Evolutionary conservation across 805 yeast genomes (phyloP).

Genomic region (Candida takata): DNA sequence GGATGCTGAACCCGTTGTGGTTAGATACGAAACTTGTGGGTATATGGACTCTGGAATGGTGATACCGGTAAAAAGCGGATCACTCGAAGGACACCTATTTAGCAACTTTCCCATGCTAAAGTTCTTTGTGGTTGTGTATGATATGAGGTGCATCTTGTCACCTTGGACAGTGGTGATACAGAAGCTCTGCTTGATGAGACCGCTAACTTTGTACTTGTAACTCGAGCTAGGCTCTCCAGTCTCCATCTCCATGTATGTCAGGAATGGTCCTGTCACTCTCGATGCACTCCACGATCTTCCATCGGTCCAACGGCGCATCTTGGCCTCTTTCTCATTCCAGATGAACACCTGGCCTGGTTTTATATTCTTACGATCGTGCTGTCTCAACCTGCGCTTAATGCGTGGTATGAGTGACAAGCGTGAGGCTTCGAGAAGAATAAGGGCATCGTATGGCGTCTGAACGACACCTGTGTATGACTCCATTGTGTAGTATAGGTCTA

Average conservation of each 20-base stretch:
- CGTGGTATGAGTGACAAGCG: constrained; percentile 48
- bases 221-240: constrained; percentile 3
- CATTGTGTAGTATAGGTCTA: too few relatives aligned
- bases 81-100: constrained; percentile 37
- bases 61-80: constrained; percentile 26
- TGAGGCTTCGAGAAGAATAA: constrained; percentile 59
- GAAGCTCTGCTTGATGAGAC: constrained; percentile 60
- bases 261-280: constrained; percentile 56
- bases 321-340: constrained; percentile 68
- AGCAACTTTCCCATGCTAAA: constrained; percentile 23
- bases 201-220: constrained; percentile 39
- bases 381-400: constrained; percentile 51
- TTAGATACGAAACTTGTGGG: constrained; percentile 19
- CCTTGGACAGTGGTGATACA: constrained; percentile 46
- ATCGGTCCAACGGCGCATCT: constrained; percentile 75
- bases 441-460: constrained; percentile 52
- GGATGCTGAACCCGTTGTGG: constrained; percentile 2
- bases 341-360: constrained; percentile 55
- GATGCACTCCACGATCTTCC: constrained; percentile 71
- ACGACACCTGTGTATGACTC: constrained; percentile 59
- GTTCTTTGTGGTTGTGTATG: constrained; percentile 37
- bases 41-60: constrained; percentile 30
- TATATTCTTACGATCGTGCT: constrained; percentile 41
- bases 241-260: constrained; percentile 59
- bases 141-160: constrained; percentile 53